Percentiles rank a stretch among this genome's conserved stretches.
phyloP scores from a whole-genome alignment of 192 early-diverging fungal genomes.

The Backusella psychrophila region DNA sequence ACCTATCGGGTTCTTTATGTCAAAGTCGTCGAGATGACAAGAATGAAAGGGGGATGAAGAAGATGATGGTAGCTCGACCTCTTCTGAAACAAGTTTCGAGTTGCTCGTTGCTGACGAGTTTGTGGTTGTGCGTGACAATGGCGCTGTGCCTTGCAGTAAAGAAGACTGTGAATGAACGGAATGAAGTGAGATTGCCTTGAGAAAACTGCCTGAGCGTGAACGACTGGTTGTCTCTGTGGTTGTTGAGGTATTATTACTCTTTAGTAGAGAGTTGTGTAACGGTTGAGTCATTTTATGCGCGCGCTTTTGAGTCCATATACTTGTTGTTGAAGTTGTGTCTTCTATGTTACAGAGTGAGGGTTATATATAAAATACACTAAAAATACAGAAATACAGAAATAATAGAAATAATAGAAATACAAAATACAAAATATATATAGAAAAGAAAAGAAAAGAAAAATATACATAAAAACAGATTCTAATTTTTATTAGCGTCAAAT shows the following conservation, averaged over 20 bases:
- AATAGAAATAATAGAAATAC: not conserved
- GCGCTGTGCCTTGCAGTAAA: not conserved
- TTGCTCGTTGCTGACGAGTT: not conserved
- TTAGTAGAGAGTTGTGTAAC: constrained; percentile 12
- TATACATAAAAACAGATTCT: not conserved
- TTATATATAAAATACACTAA: not conserved
- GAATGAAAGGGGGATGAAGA: not conserved
- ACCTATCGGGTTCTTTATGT: constrained; percentile 29
- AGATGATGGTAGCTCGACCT: not conserved
- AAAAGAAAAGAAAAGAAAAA: not conserved
- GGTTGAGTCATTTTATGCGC: constrained; percentile 7
- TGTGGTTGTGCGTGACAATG: not conserved
- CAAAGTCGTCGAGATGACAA: constrained; percentile 29
- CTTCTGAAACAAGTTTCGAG: not conserved
- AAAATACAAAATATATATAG: not conserved
- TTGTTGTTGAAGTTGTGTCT: not conserved
- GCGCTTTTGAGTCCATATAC: not conserved
- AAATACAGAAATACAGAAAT: too few relatives aligned
- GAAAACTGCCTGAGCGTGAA: not conserved
- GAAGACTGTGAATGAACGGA: not conserved
- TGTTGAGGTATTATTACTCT: not conserved
- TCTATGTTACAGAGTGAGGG: not conserved
- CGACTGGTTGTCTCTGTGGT: not conserved
- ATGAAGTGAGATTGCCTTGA: constrained; percentile 9
- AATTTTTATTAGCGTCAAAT: not conserved